These are phyloP conservation scores for Zygotorulaspora florentina DNA, from an alignment of 805 yeast species.

Conservation along the genomic window DNA sequence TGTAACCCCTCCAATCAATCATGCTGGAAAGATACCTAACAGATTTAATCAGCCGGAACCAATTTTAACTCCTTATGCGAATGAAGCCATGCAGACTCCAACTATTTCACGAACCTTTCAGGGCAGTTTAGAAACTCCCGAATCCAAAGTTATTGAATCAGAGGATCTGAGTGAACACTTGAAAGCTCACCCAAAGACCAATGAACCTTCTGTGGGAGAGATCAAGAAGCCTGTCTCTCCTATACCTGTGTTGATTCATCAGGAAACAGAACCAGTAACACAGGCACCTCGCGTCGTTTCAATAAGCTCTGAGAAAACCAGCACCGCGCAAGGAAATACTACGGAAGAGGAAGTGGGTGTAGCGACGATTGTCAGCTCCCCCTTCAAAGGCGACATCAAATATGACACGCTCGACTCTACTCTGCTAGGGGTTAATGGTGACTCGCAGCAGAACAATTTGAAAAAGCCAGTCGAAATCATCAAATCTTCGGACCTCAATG, in stretches of 20 bases:
- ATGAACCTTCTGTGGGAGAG: slow-evolving; percentile 1
- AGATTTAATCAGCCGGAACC: slow-evolving; percentile 11
- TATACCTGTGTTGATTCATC: slow-evolving; percentile 8
- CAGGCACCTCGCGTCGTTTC: slow-evolving; percentile 10
- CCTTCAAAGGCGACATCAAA: slow-evolving; percentile 19
- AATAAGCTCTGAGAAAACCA: slow-evolving; percentile 8
- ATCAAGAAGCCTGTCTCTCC: slow-evolving; percentile 15
- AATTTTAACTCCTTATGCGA: slow-evolving; percentile 28
- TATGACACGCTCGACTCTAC: slow-evolving; percentile 3
- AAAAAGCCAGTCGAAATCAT: slow-evolving; percentile 13
- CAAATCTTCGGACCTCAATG: slow-evolving; percentile 6
- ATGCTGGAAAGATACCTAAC: slow-evolving; percentile 4
- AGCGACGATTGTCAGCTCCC: slow-evolving; percentile 23
- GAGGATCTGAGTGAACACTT: not conserved
- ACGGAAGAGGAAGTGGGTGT: slow-evolving; percentile 16
- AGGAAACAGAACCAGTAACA: not conserved
- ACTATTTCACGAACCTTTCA: slow-evolving; percentile 7
- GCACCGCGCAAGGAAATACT: slow-evolving; percentile 4
- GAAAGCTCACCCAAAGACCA: not conserved
- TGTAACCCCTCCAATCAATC: slow-evolving; percentile 16
- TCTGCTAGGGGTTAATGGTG: not conserved
- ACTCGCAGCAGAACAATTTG: slow-evolving; percentile 6
- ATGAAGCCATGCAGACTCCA: slow-evolving; percentile 16
- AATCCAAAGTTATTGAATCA: slow-evolving; percentile 2
- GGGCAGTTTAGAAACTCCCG: slow-evolving; percentile 14